phyloP scores from a whole-genome alignment of 345 rosid genomes.

The Acer saccharum region DNA sequence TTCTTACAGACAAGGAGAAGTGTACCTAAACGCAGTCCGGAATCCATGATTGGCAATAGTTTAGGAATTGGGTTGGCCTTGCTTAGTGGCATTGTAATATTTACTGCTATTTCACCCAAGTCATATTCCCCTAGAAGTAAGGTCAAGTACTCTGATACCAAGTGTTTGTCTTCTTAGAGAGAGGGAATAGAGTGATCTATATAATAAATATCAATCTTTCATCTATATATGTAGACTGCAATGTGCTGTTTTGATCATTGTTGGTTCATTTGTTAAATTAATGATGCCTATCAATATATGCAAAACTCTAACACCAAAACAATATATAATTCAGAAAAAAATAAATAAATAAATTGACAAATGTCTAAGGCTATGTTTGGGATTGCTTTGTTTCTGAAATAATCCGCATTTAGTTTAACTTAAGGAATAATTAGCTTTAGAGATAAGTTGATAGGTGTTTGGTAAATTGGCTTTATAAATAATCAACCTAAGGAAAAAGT shows the following conservation, averaged over 20 bases:
- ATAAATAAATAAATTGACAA: too few relatives aligned
- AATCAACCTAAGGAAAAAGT: too few relatives aligned
- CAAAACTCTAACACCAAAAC: too few relatives aligned
- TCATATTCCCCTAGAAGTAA: slow-evolving; percentile 33
- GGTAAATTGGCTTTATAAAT: too few relatives aligned
- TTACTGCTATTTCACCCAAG: slow-evolving; percentile 70
- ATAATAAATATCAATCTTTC: background rate
- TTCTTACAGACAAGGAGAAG: slow-evolving; percentile 59
- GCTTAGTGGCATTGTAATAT: slow-evolving; percentile 65
- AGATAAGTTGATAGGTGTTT: too few relatives aligned
- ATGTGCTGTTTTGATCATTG: background rate
- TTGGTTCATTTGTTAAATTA: background rate
- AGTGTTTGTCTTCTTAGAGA: slow-evolving; percentile 50
- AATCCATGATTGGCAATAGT: slow-evolving; percentile 70
- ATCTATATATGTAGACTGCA: background rate
- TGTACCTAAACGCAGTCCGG: slow-evolving; percentile 45
- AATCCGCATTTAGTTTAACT: too few relatives aligned
- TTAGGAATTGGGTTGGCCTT: slow-evolving; percentile 73
- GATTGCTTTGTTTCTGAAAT: too few relatives aligned
- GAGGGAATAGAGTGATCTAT: background rate
- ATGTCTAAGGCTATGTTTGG: too few relatives aligned
- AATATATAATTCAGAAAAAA: too few relatives aligned
- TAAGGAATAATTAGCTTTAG: too few relatives aligned
- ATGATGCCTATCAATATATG: too few relatives aligned
- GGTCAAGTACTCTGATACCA: slow-evolving; percentile 42